Evolutionary conservation across 2,329 filamentous ascomycete species (phyloP).

Genomic region (Tolypocladium guangdongense): DNA sequence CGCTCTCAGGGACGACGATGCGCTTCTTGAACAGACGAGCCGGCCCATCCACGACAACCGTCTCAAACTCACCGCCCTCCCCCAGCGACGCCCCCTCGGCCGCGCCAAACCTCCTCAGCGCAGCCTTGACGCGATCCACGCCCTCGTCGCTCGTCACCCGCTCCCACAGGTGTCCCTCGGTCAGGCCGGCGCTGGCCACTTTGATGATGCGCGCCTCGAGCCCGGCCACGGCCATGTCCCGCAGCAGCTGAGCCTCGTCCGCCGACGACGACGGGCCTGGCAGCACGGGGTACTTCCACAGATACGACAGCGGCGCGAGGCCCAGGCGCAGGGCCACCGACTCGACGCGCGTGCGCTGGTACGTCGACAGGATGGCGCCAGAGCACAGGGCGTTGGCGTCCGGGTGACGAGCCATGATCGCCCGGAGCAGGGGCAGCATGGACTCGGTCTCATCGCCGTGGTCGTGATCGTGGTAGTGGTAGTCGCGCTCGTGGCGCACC

Average conservation of each 20-base stretch:
- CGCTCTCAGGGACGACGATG: slow-evolving; percentile 49
- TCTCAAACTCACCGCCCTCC: slow-evolving; percentile 95
- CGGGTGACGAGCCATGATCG: slow-evolving; percentile 59
- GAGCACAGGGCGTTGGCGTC: slow-evolving; percentile 78
- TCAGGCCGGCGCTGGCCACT: slow-evolving; percentile 81
- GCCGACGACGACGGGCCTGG: slow-evolving; percentile 30
- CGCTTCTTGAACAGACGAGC: slow-evolving; percentile 57
- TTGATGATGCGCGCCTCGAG: slow-evolving; percentile 91
- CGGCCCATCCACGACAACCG: slow-evolving; percentile 76
- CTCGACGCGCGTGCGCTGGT: slow-evolving; percentile 93
- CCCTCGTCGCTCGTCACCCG: slow-evolving; percentile 54
- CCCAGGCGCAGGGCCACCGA: slow-evolving; percentile 79
- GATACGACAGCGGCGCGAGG: slow-evolving; percentile 69
- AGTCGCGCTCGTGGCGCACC: slow-evolving; percentile 61
- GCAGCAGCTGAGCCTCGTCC: slow-evolving; percentile 50
- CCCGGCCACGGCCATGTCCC: slow-evolving; percentile 68
- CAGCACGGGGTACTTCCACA: slow-evolving; percentile 84
- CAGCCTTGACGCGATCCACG: slow-evolving; percentile 34
- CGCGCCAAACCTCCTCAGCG: slow-evolving; percentile 57
- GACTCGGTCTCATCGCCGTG: slow-evolving; percentile 78
- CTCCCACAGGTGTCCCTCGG: slow-evolving; percentile 69
- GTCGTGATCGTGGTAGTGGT: slow-evolving; percentile 29
- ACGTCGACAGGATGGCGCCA: slow-evolving; percentile 87
- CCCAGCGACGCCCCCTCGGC: slow-evolving; percentile 65
- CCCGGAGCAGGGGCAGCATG: slow-evolving; percentile 61